A percentile compares a stretch with the other conserved stretches of the same genome.
Conservation (phyloP, 305 asterid species). For the Fraxinus angustifolia region DNA sequence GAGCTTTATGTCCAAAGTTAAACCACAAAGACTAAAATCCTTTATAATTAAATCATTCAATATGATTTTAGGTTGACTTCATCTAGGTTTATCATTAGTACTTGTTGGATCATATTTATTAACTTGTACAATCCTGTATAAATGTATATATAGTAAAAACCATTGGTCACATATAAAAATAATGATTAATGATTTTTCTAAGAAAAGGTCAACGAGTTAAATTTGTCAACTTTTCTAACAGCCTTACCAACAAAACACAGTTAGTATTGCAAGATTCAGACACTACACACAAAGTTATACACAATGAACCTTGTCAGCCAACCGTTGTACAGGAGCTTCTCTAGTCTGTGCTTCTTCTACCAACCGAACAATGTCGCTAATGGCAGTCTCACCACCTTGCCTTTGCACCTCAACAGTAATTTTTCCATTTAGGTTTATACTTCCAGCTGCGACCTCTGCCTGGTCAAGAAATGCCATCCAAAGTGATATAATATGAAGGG, state of each 20-base stretch:
- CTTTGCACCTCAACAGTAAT: constrained; percentile 86
- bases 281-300: constrained; percentile 8
- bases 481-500: constrained; percentile 21
- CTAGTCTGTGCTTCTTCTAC: constrained; percentile 98
- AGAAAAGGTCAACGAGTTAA: not conserved
- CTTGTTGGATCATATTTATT: not conserved
- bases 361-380: constrained; percentile 92
- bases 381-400: constrained; percentile 98
- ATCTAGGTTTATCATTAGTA: not conserved
- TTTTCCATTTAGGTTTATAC: constrained; percentile 90
- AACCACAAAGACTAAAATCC: not conserved
- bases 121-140: not conserved
- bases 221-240: not conserved
- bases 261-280: constrained; percentile 4
- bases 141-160: not conserved
- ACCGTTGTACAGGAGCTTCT: constrained; percentile 96
- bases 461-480: constrained; percentile 32
- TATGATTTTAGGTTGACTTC: not conserved
- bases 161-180: not conserved
- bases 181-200: not conserved
- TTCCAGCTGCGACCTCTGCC: constrained; percentile 96
- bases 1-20: not conserved
- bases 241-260: constrained; percentile 2
- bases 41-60: not conserved
- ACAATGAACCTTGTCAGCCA: constrained; percentile 86